Percentiles rank a stretch among this genome's conserved stretches.
Conservation (phyloP, 805 yeast genomes). For the Kodamaea nitidulidarum region DNA sequence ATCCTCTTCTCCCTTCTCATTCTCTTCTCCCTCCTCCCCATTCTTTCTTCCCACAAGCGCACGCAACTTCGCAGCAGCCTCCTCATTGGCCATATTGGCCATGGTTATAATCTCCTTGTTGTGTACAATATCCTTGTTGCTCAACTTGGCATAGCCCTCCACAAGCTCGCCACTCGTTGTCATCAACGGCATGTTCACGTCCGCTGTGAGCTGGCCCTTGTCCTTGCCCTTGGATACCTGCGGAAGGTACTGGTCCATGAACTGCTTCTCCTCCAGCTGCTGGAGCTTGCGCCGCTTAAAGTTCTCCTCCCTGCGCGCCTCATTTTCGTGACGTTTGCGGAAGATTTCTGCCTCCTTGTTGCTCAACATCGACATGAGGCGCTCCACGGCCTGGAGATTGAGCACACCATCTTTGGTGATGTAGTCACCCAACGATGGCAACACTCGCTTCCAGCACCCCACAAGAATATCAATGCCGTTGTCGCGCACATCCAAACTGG, state of each 20-base stretch:
- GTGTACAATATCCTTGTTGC: slow-evolving; percentile 67
- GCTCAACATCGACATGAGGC: slow-evolving; percentile 60
- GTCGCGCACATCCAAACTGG: slow-evolving; percentile 91
- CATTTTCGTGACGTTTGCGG: slow-evolving; percentile 62
- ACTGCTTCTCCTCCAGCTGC: slow-evolving; percentile 42
- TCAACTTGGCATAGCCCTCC: slow-evolving; percentile 57
- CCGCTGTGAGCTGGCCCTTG: slow-evolving; percentile 67
- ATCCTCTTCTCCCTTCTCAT: slow-evolving; percentile 22
- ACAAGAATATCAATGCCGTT: slow-evolving; percentile 83
- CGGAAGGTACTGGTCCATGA: slow-evolving; percentile 43
- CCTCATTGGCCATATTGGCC: slow-evolving; percentile 67
- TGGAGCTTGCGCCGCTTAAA: slow-evolving; percentile 51
- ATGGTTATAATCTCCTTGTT: slow-evolving; percentile 57
- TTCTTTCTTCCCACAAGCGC: slow-evolving; percentile 21
- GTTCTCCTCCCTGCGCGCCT: slow-evolving; percentile 62
- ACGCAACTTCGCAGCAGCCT: slow-evolving; percentile 60
- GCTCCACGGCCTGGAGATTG: slow-evolving; percentile 72
- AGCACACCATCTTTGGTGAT: slow-evolving; percentile 88
- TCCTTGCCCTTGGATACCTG: slow-evolving; percentile 70
- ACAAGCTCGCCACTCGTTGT: slow-evolving; percentile 72
- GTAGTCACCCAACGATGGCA: slow-evolving; percentile 68
- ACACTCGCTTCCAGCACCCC: slow-evolving; percentile 72
- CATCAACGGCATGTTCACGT: slow-evolving; percentile 69
- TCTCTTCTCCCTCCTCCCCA: slow-evolving; percentile 11
- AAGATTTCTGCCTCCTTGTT: slow-evolving; percentile 76